Percentiles rank a stretch among this genome's conserved stretches.
phyloP scores from a whole-genome alignment of 106 monocot genomes.

The Platanthera guangdongensis region DNA sequence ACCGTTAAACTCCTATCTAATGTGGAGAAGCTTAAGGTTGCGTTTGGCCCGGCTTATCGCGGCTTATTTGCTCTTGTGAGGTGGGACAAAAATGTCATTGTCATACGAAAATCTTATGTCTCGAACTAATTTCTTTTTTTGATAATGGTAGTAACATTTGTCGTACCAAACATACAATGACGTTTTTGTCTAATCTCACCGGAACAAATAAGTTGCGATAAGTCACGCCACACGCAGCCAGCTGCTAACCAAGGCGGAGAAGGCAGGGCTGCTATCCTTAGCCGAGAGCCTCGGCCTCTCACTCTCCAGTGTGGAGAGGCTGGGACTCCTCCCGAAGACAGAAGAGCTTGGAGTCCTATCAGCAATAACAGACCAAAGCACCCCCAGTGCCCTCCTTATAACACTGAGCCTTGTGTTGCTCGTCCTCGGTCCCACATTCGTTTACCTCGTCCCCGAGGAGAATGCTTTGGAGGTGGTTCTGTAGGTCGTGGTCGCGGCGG shows the following conservation, averaged over 20 bases:
- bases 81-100: too few relatives aligned
- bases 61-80: too few relatives aligned
- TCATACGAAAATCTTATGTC: too few relatives aligned
- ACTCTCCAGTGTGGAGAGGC: slow-evolving; percentile 62
- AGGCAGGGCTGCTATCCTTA: slow-evolving; percentile 78
- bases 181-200: too few relatives aligned
- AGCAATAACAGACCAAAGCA: slow-evolving; percentile 69
- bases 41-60: too few relatives aligned
- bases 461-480: slow-evolving; percentile 51
- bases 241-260: slow-evolving; percentile 92
- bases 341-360: slow-evolving; percentile 78
- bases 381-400: slow-evolving; percentile 46
- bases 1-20: slow-evolving; percentile 87
- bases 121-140: too few relatives aligned
- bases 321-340: slow-evolving; percentile 89
- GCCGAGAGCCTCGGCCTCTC: slow-evolving; percentile 77
- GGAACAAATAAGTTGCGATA: too few relatives aligned
- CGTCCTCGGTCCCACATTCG: slow-evolving; percentile 52
- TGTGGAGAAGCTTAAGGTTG: slow-evolving; percentile 88
- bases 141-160: too few relatives aligned
- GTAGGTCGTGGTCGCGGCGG: slow-evolving; percentile 52
- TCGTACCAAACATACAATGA: too few relatives aligned
- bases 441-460: slow-evolving; percentile 69
- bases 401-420: slow-evolving; percentile 46
- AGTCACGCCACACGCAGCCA: too few relatives aligned